phyloP scores from a whole-genome alignment of 2,329 filamentous ascomycete species.

The Fusarium irregulare region DNA sequence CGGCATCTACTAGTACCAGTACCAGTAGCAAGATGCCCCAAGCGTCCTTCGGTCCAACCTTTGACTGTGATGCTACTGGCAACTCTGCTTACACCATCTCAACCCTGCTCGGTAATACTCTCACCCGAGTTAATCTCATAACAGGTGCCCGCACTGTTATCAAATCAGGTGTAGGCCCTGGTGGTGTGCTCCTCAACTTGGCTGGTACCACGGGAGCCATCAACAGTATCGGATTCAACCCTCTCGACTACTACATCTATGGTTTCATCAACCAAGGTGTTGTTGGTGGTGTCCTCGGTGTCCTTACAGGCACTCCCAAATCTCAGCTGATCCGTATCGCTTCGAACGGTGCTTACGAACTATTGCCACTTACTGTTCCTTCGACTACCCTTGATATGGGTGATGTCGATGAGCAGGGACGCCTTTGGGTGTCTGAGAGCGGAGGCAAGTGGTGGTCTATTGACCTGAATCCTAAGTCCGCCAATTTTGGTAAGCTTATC shows the following conservation, averaged over 20 bases:
- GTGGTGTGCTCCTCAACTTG: not conserved
- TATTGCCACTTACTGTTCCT: not conserved
- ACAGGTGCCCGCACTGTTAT: not conserved
- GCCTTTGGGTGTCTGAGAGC: conserved; percentile 5
- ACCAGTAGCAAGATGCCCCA: not conserved
- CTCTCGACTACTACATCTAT: conserved; percentile 10
- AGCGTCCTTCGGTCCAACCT: conserved; percentile 5
- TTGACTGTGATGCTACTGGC: conserved; percentile 5
- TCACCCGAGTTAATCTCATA: conserved; percentile 1
- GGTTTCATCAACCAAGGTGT: not conserved
- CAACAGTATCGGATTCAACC: conserved; percentile 9
- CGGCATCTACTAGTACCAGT: not conserved
- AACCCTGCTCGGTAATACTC: conserved; percentile 3
- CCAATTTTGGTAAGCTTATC: conserved; percentile 4
- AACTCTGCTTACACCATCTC: not conserved
- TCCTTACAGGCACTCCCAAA: not conserved
- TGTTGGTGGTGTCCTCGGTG: not conserved
- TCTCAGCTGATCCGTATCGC: conserved; percentile 8
- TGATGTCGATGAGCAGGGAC: conserved; percentile 7
- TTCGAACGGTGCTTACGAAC: not conserved
- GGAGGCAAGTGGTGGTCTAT: conserved; percentile 10
- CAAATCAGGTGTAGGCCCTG: not conserved
- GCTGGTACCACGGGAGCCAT: not conserved
- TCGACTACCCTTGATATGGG: conserved; percentile 2
- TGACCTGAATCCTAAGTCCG: conserved; percentile 1